Conservation (phyloP, 441 rosid species). For the Raphanus hybrid region DNA sequence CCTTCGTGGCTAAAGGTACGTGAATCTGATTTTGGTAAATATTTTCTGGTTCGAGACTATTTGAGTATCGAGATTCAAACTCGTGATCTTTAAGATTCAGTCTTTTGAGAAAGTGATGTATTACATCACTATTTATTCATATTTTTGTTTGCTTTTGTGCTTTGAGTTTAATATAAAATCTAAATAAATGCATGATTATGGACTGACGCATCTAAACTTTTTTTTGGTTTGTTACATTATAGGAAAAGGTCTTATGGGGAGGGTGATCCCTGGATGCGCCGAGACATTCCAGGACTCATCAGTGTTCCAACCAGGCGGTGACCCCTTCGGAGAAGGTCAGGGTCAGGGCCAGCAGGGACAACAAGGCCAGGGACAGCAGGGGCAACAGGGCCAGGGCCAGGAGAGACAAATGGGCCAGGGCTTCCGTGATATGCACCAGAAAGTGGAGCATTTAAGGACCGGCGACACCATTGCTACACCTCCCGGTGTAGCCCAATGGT, state of each 20-base stretch:
- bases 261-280: slow-evolving; percentile 69
- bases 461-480: slow-evolving; percentile 66
- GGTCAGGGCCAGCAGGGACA: slow-evolving; percentile 42
- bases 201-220: not conserved
- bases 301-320: slow-evolving; percentile 28
- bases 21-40: not conserved
- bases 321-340: slow-evolving; percentile 8
- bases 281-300: slow-evolving; percentile 69
- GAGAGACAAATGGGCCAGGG: slow-evolving; percentile 11
- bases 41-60: not conserved
- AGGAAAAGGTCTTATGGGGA: slow-evolving; percentile 60
- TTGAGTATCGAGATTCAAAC: not conserved
- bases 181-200: not conserved
- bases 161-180: not conserved
- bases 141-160: not conserved
- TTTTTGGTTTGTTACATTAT: not conserved
- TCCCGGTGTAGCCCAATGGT: slow-evolving; percentile 67
- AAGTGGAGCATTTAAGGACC: slow-evolving; percentile 51
- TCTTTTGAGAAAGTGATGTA: not conserved
- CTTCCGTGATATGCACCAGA: slow-evolving; percentile 56
- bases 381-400: slow-evolving; percentile 34
- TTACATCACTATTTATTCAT: not conserved
- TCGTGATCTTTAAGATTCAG: slow-evolving; percentile 1
- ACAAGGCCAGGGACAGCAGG: slow-evolving; percentile 20
- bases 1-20: slow-evolving; percentile 57